Percentiles rank a stretch among this genome's conserved stretches.
phyloP scores from a whole-genome alignment of 495 filamentous ascomycete genomes.

The Daldinia caldariorum region DNA sequence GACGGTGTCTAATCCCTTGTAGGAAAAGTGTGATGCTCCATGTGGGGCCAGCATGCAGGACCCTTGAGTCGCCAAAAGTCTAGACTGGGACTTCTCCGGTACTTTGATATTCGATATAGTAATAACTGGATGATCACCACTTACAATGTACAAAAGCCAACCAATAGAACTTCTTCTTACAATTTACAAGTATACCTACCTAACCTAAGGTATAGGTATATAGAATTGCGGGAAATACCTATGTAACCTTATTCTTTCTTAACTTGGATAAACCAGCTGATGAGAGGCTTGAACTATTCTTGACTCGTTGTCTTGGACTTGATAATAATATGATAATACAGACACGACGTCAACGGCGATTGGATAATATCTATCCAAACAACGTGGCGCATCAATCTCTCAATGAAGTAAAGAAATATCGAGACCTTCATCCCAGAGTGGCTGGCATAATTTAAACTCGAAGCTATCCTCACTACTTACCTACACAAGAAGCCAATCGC shows the following conservation, averaged over 20 bases:
- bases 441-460: slow-evolving; percentile 17
- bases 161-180: neutral
- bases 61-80: slow-evolving; percentile 23
- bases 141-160: neutral
- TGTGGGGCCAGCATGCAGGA: slow-evolving; percentile 19
- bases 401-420: slow-evolving; percentile 2
- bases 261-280: too few relatives aligned
- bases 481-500: neutral
- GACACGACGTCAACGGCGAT: neutral
- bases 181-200: too few relatives aligned
- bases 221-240: neutral
- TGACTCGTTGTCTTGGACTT: neutral
- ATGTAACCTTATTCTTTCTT: too few relatives aligned
- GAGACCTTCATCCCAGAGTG: slow-evolving; percentile 1
- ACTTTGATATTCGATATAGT: neutral
- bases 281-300: too few relatives aligned
- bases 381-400: neutral
- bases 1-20: slow-evolving; percentile 22
- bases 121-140: neutral
- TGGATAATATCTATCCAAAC: neutral
- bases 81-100: neutral
- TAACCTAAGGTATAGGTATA: too few relatives aligned
- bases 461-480: slow-evolving; percentile 6
- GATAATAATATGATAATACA: neutral
- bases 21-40: neutral